Evolutionary conservation across 345 rosid species (phyloP), one percentile per base, ranked within the genome.

Genomic region (Lenwebbia sp.): DNA sequence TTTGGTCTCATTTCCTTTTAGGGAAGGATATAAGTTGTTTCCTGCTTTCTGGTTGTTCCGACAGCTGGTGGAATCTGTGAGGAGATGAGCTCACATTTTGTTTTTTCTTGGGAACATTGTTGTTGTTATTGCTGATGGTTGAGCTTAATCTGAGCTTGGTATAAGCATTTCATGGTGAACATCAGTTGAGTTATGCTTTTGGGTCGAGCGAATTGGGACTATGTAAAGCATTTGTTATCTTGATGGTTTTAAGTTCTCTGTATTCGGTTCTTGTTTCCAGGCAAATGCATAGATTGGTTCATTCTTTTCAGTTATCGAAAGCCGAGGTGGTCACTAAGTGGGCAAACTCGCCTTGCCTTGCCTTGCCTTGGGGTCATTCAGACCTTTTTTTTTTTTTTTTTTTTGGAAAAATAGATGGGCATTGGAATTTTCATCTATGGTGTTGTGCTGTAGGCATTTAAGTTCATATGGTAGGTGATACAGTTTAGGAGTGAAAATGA

Each of bases 11-110:
- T 50, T 50, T 50, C 52, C 33, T 58, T 41, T 5, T 54, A 44
- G 13, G 54, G 40, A 19, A 41, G 30, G 52, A 25, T 83, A 13
- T 47, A 41, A 8, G 13, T 83, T 75, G 26, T 41, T 40, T 40
- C 11, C 26, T 40, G 30, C 23, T 44, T 8, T 83, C 56, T 83
- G n/a, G 84, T 54, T 54, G 17, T 54, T 70, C 78, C 58, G 84
- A 56, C 58, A 10, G 84, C 84, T 81, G 85, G 44, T 88, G 83
- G 65, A 70, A 70, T 22, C 86, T 84, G 54, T 78, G 82, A n/a
- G 54, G 53, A 54, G 62, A 84, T 28, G 53, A 41, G 83, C 70
- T 78, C 30, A 17, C 30, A 81, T n/a, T 47, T 54, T 30, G 4
- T 28, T 33, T 40, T 53, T 53, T 54, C 33, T 51, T 3, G 50